Evolutionary conservation across 2,329 filamentous ascomycete species (phyloP), one percentile per base, ranked within the genome.

Genomic region (Colletotrichum chrysophilum): DNA sequence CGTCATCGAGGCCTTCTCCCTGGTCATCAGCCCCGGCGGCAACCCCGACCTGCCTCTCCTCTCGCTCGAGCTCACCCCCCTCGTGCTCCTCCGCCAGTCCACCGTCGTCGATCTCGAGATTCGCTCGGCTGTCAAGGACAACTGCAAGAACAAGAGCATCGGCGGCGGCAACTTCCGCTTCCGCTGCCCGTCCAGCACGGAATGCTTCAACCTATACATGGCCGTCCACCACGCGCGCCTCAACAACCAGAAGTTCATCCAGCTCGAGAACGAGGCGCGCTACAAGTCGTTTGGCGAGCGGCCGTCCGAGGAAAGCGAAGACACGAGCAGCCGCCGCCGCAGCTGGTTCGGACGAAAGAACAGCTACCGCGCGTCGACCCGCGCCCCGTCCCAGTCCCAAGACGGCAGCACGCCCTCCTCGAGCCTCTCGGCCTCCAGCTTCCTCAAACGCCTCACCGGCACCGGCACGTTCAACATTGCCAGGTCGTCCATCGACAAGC

Each of bases 41-140:
- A 72, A 65, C 77, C 78, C 38, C 70, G 80, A 70, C 78, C 85
- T 69, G 83, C 91, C 91, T 5, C 83, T 93, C 24, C 86, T 93
- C 58, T 94, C 94, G 7, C 91, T 98, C 38, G 95, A 98, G 81
- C 91, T 99, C 56, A 98, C 96, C 1, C 97, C 97, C 1, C 88
- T 98, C 48, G 96, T 98, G 9, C 94, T 96, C 79, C 93, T 98
- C 76, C 92, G 96, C 77, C 94, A 96, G 80, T 97, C 96, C 80
- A 99, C 96, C 26, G 95, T 94, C 5, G 91, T 99, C 36, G 97
- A 99, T 83, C 95, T 99, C 70, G 97, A 97, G 78, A 95, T 99
- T 78, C 94, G 96, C 66, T 98, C 96, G 8, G 95, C 95, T 2
- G 94, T 96, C 30, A 94, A 94, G 58, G 84, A 89, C 26, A 89